Evolutionary conservation across 768 basidiomycete species (phyloP), one percentile per base, ranked within the genome.

Genomic region (Boletus subcaerulescens): DNA sequence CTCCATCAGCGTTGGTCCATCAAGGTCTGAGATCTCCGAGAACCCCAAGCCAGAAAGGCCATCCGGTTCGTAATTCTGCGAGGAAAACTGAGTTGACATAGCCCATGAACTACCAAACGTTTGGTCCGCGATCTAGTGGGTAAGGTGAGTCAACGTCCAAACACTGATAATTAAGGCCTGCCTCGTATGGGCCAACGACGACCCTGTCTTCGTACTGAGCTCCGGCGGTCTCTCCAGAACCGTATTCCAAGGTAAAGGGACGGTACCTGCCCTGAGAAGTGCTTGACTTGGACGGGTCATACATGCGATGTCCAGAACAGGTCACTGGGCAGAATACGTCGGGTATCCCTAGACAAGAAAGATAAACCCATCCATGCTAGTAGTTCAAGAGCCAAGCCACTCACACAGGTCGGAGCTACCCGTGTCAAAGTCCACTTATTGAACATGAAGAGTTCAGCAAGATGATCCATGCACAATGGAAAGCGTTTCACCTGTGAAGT

Each of bases 381-480:
- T 18, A 0, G 10, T 18, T 26, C 15, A 36, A 14, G n/a, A 26
- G n/a, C 14, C 26, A 24, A 9, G 36, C 24, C 6, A 50, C 66
- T 49, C 49, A 60, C 65, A 55, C 13, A 78, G 61, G 60, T 83
- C 81, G 55, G 76, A 72, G 43, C 78, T 80, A 41, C 80, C 77
- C 11, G 79, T 80, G 59, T 80, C 79, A 53, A 78, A 77, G 56
- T 77, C 76, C 57, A 78, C 78, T 78, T 31, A 13, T 29, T 26
- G 18, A 42, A 33, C 10, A 24, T 11, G 15, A 48, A 29, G 7
- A 15, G 1, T 43, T 56, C 22, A 49, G 40, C 1, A 32, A 26
- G 29, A 26, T 3, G 26, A 38, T 15, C 29, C 22, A 41, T 10
- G 40, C 26, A 3, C 0, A 38, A 24, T 10, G 36, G 7, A 8